phyloP scores from a whole-genome alignment of 169 alveolate species.

The Eimeria falciformis region DNA sequence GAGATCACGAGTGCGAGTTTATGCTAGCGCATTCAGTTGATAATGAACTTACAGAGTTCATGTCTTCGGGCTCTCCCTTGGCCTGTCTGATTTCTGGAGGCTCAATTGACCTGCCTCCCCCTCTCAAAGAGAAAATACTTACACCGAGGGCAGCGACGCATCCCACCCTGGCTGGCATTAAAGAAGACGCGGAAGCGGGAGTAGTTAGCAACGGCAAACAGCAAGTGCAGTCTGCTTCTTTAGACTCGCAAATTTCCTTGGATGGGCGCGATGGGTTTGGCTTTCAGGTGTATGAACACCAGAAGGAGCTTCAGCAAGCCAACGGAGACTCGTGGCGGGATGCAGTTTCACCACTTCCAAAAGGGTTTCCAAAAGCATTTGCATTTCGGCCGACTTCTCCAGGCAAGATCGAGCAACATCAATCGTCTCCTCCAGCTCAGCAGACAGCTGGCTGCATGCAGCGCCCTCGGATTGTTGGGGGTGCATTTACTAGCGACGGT shows the following conservation, averaged over 20 bases:
- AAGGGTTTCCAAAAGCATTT: neutral
- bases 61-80: constrained; percentile 83
- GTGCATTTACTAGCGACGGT: constrained; percentile 33
- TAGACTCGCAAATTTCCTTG: no score
- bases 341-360: neutral
- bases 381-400: neutral
- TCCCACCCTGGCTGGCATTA: neutral
- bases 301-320: neutral
- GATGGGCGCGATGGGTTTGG: no score
- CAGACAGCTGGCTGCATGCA: neutral
- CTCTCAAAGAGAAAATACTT: neutral
- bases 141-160: neutral
- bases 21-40: constrained; percentile 78
- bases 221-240: no score
- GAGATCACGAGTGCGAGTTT: constrained; percentile 82
- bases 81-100: constrained; percentile 79
- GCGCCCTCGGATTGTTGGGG: neutral
- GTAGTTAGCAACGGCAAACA: no score
- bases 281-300: no score
- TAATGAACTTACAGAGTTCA: constrained; percentile 70
- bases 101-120: constrained; percentile 67
- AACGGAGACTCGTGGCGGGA: neutral
- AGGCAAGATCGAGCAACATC: neutral
- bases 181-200: no score
- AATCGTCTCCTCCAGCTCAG: neutral